Conservation (phyloP, 2,329 filamentous ascomycete species). For the Talaromyces verruculosus region DNA sequence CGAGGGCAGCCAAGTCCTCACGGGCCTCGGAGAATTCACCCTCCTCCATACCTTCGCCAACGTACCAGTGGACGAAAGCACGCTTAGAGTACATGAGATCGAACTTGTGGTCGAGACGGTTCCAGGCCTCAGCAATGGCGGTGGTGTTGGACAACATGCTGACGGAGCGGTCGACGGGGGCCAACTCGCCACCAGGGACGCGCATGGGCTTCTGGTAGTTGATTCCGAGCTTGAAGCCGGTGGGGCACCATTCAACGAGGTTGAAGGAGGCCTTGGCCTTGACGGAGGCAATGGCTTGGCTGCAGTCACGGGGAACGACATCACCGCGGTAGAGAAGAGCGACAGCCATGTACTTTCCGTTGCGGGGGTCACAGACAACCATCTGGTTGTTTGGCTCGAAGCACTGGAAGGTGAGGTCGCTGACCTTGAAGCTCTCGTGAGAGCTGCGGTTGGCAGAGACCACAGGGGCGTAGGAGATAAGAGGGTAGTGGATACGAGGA, state of each 20-base stretch:
- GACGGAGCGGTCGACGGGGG: conserved; percentile 55
- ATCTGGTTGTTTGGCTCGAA: conserved; percentile 70
- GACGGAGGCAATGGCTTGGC: conserved; percentile 58
- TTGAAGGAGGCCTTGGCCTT: conserved; percentile 66
- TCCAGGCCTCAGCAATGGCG: conserved; percentile 66
- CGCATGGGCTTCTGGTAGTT: conserved; percentile 61
- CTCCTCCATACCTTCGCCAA: conserved; percentile 90
- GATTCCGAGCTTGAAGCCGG: conserved; percentile 68
- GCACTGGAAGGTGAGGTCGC: conserved; percentile 68
- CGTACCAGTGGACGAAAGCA: conserved; percentile 72
- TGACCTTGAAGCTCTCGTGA: conserved; percentile 85
- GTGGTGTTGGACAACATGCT: conserved; percentile 68
- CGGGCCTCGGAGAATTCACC: conserved; percentile 85
- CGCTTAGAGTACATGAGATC: conserved; percentile 70
- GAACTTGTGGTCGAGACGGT: conserved; percentile 65
- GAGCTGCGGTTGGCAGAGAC: conserved; percentile 70
- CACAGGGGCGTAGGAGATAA: conserved; percentile 66
- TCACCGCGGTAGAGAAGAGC: conserved; percentile 67
- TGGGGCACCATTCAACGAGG: conserved; percentile 68
- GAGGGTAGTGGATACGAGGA: conserved; percentile 66
- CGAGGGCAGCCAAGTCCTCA: conserved; percentile 79
- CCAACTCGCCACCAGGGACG: conserved; percentile 55
- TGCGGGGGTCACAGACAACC: conserved; percentile 66
- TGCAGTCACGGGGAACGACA: conserved; percentile 63
- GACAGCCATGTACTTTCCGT: conserved; percentile 69